Evolutionary conservation across 768 basidiomycete genomes (phyloP), one percentile per base, ranked within the genome.

Genomic region (Coprinopsis marcescibilis): DNA sequence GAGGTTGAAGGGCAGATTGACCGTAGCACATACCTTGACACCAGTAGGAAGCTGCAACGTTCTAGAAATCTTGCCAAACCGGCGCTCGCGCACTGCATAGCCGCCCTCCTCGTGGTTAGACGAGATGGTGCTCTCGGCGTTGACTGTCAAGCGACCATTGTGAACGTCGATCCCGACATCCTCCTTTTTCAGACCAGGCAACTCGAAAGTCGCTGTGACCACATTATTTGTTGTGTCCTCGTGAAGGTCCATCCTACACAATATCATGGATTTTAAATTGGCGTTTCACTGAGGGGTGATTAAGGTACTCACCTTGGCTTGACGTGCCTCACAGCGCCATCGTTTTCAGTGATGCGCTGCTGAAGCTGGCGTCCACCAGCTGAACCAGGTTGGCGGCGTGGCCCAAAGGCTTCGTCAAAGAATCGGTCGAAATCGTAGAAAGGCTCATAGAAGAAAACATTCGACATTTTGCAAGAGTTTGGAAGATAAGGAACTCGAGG

Each of bases 121-220:
- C 4, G 59, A 55, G 33, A 55, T 37, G 34, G 60, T 66, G n/a
- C 53, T 62, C 61, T 82, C 73, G 11, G 76, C 80, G 2, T 77
- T 72, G 39, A 83, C 56, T 37, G 59, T 73, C 42, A 83, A 70
- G 2, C 68, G 61, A 50, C 72, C 70, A 49, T 73, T 67, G 48
- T 72, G 67, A 8, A 78, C 54, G 45, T 81, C 78, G 51, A 83
- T 71, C 38, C 61, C 60, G 37, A 11, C 14, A n/a, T n/a, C n/a
- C n/a, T n/a, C n/a, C n/a, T n/a, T n/a, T n/a, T n/a, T n/a, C n/a
- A n/a, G n/a, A n/a, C 77, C 77, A 1, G 78, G 77, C 3, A 80
- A 59, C 52, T 80, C 78, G 52, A 80, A 76, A 12, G 66, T 58
- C 33, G 77, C 78, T 1, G 71, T 74, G 36, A 78, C 70, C 26